Conservation (phyloP, 2,329 filamentous ascomycete species). For the Spiromastix sp. region DNA sequence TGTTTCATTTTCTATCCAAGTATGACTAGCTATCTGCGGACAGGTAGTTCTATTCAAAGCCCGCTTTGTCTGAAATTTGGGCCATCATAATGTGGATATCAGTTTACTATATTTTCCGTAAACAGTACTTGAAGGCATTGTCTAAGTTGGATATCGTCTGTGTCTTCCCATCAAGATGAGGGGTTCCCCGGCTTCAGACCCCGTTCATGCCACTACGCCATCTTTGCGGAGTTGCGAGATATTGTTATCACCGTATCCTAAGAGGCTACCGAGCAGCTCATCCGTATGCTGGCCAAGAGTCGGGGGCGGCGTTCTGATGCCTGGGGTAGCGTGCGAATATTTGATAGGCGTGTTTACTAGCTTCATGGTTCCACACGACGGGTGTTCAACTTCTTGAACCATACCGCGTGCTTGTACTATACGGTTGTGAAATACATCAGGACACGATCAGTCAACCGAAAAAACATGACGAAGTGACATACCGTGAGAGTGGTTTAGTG, state of each 20-base stretch:
- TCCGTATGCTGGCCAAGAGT: slow-evolving; percentile 79
- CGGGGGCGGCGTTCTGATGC: slow-evolving; percentile 68
- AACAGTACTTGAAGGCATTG: no score
- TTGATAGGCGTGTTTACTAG: slow-evolving; percentile 93
- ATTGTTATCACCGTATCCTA: slow-evolving; percentile 49
- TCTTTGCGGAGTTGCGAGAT: slow-evolving; percentile 54
- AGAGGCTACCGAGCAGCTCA: slow-evolving; percentile 56
- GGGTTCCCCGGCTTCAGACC: no score
- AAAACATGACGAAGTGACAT: slow-evolving; percentile 19
- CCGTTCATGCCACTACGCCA: slow-evolving; percentile 56
- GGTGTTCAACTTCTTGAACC: slow-evolving; percentile 81
- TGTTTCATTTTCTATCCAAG: no score
- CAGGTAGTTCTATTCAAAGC: no score
- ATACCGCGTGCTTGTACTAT: slow-evolving; percentile 65
- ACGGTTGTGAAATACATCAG: not conserved
- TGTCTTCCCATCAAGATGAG: no score
- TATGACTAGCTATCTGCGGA: no score
- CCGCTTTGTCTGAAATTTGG: no score
- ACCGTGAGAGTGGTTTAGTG: slow-evolving; percentile 77
- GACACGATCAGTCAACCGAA: not conserved
- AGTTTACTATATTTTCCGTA: no score
- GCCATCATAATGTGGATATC: no score
- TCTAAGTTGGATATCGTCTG: no score
- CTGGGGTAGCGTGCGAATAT: slow-evolving; percentile 71
- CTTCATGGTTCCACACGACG: slow-evolving; percentile 71